phyloP scores from a whole-genome alignment of 106 monocot species.

The Hemerocallis citrina region DNA sequence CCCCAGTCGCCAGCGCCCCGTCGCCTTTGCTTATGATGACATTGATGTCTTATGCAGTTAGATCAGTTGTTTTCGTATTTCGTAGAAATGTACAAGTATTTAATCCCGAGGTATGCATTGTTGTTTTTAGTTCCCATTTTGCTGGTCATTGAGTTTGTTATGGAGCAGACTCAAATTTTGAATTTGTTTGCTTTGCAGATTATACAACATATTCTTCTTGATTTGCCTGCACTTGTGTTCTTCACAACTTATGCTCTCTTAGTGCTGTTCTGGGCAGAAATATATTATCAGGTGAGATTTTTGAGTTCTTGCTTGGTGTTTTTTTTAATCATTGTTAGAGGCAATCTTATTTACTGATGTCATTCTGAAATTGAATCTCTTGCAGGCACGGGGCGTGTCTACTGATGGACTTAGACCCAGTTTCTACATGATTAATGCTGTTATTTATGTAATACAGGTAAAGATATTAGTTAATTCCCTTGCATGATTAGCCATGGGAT shows the following conservation, averaged over 20 bases:
- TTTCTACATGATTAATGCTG: conserved; percentile 57
- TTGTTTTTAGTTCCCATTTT: not conserved
- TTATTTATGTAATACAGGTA: conserved; percentile 70
- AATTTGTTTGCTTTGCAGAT: conserved; percentile 45
- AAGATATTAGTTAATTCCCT: not conserved
- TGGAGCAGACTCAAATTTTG: not conserved
- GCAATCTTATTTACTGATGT: not conserved
- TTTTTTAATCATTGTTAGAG: not conserved
- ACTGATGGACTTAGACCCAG: conserved; percentile 66
- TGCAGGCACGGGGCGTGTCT: conserved; percentile 61
- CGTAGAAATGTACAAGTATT: conserved; percentile 53
- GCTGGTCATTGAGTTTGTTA: not conserved
- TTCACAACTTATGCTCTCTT: conserved; percentile 91
- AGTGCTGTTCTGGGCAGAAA: conserved; percentile 96
- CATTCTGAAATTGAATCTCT: not conserved
- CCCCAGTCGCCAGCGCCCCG: too few species aligned
- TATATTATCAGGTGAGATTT: conserved; percentile 78
- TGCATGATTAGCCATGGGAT: not conserved
- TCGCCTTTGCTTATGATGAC: too few species aligned
- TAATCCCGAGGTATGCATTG: conserved; percentile 61
- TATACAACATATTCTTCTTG: conserved; percentile 76
- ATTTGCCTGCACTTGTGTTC: conserved; percentile 75
- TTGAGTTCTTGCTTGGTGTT: not conserved
- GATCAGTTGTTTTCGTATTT: conserved; percentile 69
- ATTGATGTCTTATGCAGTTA: conserved; percentile 73